These are phyloP conservation scores for Heterobasidion occidentale DNA, from an alignment of 1,284 basidiomycete genomes.

Conservation along the genomic window DNA sequence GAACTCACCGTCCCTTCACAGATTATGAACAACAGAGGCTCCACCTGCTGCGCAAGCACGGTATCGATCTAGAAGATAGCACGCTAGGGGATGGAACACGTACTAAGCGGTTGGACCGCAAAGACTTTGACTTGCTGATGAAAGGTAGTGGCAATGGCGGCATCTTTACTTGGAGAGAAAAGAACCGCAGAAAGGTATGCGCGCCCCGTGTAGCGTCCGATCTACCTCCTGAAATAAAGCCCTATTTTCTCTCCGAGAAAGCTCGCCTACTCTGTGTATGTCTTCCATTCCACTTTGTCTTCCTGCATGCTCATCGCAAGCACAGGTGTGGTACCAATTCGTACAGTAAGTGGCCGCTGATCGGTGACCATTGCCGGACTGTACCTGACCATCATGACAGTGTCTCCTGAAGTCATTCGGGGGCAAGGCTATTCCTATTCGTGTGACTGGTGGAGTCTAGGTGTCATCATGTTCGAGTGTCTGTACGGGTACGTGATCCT, in stretches of 20 bases:
- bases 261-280: constrained; percentile 92
- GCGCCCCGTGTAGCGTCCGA: constrained; percentile 3
- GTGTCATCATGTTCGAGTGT: constrained; percentile 89
- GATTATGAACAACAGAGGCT: constrained; percentile 93
- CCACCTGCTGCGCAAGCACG: constrained; percentile 86
- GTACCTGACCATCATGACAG: constrained; percentile 26
- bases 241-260: constrained; percentile 21
- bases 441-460: constrained; percentile 98
- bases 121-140: constrained; percentile 75
- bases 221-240: background rate
- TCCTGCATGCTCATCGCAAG: constrained; percentile 16
- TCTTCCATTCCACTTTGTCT: constrained; percentile 11
- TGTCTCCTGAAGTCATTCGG: constrained; percentile 94
- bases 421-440: constrained; percentile 90
- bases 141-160: constrained; percentile 71
- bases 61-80: constrained; percentile 86
- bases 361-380: background rate
- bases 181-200: constrained; percentile 78
- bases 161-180: constrained; percentile 90
- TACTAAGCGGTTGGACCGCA: constrained; percentile 69
- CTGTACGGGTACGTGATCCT: constrained; percentile 65
- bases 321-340: constrained; percentile 81
- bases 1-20: constrained; percentile 21
- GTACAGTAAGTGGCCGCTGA: constrained; percentile 58
- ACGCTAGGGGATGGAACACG: constrained; percentile 45